A percentile compares a stretch with the other conserved stretches of the same genome.
phyloP scores from a whole-genome alignment of 441 rosid genomes.

The Syzygium syzygioides region DNA sequence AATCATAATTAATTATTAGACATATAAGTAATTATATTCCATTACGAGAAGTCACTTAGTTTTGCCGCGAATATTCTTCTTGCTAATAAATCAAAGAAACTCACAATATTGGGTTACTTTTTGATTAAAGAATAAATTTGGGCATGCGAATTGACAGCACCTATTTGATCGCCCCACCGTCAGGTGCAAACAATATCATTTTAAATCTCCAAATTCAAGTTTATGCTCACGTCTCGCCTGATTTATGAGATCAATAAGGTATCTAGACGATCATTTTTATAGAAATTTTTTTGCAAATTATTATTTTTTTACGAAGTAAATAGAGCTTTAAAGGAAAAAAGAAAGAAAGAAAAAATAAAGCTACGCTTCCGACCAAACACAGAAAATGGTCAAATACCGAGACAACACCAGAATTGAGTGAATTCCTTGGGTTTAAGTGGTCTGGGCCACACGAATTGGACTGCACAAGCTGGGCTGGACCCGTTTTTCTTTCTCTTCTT shows the following conservation, averaged over 20 bases:
- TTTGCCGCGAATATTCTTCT: not conserved
- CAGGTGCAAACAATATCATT: not conserved
- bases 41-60: not conserved
- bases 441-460: too few species aligned
- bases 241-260: not conserved
- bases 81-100: not conserved
- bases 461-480: too few species aligned
- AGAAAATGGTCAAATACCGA: not conserved
- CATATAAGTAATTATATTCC: not conserved
- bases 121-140: too few species aligned
- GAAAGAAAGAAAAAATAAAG: not conserved
- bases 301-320: too few species aligned
- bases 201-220: not conserved
- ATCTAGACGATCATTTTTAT: not conserved
- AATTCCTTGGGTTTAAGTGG: too few species aligned
- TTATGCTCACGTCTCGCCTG: not conserved
- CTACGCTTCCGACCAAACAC: not conserved
- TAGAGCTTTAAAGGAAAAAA: not conserved
- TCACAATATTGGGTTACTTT: not conserved
- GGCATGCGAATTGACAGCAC: too few species aligned
- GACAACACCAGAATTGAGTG: too few species aligned
- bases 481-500: too few species aligned
- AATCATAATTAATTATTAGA: not conserved
- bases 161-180: not conserved
- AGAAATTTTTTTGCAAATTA: too few species aligned